These are phyloP conservation scores for Coprinopsis cinerea DNA, from an alignment of 768 basidiomycete genomes.

Conservation along the genomic window DNA sequence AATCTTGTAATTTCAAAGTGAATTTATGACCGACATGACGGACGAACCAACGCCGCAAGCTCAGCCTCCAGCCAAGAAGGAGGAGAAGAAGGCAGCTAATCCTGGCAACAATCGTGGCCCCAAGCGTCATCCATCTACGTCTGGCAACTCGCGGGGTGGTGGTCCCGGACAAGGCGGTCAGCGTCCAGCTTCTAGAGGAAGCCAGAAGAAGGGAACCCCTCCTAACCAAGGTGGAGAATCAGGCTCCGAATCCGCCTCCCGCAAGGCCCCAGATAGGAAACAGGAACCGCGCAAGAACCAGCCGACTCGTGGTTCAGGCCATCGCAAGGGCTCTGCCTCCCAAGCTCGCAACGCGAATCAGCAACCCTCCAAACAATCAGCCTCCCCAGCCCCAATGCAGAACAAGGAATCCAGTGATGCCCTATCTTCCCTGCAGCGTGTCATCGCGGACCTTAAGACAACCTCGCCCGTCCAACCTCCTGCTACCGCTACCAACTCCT, in stretches of 20 bases:
- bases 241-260: constrained; percentile 65
- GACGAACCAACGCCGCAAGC: constrained; percentile 66
- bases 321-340: constrained; percentile 47
- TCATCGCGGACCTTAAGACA: constrained; percentile 91
- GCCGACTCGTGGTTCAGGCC: background rate
- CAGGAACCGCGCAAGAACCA: constrained; percentile 53
- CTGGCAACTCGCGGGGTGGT: constrained; percentile 39
- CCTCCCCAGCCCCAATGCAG: constrained; percentile 45
- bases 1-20: constrained; percentile 31
- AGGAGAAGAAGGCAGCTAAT: constrained; percentile 61
- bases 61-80: constrained; percentile 55
- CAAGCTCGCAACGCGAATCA: constrained; percentile 44
- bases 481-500: constrained; percentile 34
- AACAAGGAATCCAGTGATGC: constrained; percentile 69
- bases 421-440: constrained; percentile 81
- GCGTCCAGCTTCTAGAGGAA: constrained; percentile 59
- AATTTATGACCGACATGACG: constrained; percentile 82
- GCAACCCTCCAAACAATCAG: constrained; percentile 40
- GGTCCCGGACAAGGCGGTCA: constrained; percentile 37
- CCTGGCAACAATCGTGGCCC: constrained; percentile 35
- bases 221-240: constrained; percentile 48
- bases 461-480: constrained; percentile 58
- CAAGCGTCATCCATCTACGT: constrained; percentile 53
- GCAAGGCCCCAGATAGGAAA: constrained; percentile 50
- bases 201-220: constrained; percentile 54